Evolutionary conservation across 805 yeast genomes (phyloP).

Genomic region (Candida saitoana): DNA sequence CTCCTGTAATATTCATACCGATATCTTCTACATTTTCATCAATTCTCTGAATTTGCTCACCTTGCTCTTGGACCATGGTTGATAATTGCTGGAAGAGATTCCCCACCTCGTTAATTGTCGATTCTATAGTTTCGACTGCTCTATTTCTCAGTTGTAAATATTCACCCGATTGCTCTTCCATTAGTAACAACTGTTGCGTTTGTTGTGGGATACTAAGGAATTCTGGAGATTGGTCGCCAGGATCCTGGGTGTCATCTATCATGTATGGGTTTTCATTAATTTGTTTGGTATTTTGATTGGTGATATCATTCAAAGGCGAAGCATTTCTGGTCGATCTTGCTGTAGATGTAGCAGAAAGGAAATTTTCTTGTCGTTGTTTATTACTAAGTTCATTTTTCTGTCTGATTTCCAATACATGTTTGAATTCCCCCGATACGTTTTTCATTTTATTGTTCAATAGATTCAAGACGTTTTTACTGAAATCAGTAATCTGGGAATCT

Average conservation of each 20-base stretch:
- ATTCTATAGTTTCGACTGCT: slow-evolving; percentile 94
- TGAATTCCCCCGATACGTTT: slow-evolving; percentile 88
- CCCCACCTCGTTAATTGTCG: slow-evolving; percentile 97
- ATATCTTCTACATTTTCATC: slow-evolving; percentile 95
- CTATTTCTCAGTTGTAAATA: slow-evolving; percentile 79
- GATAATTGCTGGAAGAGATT: slow-evolving; percentile 91
- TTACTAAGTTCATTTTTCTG: slow-evolving; percentile 79
- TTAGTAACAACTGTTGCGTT: slow-evolving; percentile 67
- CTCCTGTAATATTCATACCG: slow-evolving; percentile 83
- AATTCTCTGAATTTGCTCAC: slow-evolving; percentile 91
- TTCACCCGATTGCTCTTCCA: slow-evolving; percentile 70
- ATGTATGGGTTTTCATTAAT: slow-evolving; percentile 38
- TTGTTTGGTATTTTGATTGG: slow-evolving; percentile 13
- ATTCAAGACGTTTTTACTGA: slow-evolving; percentile 82
- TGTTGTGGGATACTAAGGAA: slow-evolving; percentile 76
- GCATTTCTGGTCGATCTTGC: slow-evolving; percentile 21
- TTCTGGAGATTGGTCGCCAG: slow-evolving; percentile 23
- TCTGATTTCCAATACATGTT: slow-evolving; percentile 81
- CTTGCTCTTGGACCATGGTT: slow-evolving; percentile 96
- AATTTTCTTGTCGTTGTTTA: slow-evolving; percentile 78
- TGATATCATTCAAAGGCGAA: slow-evolving; percentile 22
- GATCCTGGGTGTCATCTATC: slow-evolving; percentile 5
- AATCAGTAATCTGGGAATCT: slow-evolving; percentile 65
- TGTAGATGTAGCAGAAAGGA: slow-evolving; percentile 52
- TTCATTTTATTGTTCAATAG: slow-evolving; percentile 84